phyloP scores from a whole-genome alignment of 2,329 filamentous ascomycete genomes.

The Calonectria fujianensis region DNA sequence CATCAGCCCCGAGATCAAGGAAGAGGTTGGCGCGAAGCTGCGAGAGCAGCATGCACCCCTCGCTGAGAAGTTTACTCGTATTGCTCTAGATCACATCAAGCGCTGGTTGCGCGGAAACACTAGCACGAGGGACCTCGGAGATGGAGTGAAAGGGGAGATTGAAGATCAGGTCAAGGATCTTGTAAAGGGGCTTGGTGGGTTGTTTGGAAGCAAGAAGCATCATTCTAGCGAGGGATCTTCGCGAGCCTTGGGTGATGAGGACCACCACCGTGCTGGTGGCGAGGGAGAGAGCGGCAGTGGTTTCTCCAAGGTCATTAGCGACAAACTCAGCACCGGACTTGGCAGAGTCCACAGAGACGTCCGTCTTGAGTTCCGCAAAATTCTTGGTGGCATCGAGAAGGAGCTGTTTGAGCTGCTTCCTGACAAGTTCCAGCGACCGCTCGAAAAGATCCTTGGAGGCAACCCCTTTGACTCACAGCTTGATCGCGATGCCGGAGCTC shows the following conservation, averaged over 20 bases:
- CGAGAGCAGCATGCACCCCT: slow-evolving; percentile 65
- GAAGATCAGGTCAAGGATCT: slow-evolving; percentile 66
- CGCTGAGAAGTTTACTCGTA: slow-evolving; percentile 67
- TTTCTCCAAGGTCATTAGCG: slow-evolving; percentile 67
- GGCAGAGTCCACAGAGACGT: slow-evolving; percentile 67
- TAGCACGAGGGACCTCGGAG: slow-evolving; percentile 63
- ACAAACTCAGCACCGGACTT: slow-evolving; percentile 67
- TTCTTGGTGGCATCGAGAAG: slow-evolving; percentile 67
- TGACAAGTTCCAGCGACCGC: slow-evolving; percentile 64
- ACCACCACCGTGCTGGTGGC: slow-evolving; percentile 48
- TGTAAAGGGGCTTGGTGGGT: slow-evolving; percentile 64
- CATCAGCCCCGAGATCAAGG: slow-evolving; percentile 69
- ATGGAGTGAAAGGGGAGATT: slow-evolving; percentile 66
- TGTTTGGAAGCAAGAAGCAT: slow-evolving; percentile 64
- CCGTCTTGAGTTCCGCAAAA: slow-evolving; percentile 67
- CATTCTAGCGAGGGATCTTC: slow-evolving; percentile 57
- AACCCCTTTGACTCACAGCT: slow-evolving; percentile 68
- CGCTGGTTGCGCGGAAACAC: slow-evolving; percentile 66
- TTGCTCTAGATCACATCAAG: slow-evolving; percentile 69
- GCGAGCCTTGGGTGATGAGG: slow-evolving; percentile 57
- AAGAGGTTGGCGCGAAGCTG: slow-evolving; percentile 63
- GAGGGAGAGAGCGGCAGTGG: slow-evolving; percentile 58
- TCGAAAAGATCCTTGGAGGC: slow-evolving; percentile 68
- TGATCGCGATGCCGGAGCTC: slow-evolving; percentile 58
- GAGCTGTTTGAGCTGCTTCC: slow-evolving; percentile 67